Conservation (phyloP, 176 grass and related monocot genomes). For the Oryza brachyantha region DNA sequence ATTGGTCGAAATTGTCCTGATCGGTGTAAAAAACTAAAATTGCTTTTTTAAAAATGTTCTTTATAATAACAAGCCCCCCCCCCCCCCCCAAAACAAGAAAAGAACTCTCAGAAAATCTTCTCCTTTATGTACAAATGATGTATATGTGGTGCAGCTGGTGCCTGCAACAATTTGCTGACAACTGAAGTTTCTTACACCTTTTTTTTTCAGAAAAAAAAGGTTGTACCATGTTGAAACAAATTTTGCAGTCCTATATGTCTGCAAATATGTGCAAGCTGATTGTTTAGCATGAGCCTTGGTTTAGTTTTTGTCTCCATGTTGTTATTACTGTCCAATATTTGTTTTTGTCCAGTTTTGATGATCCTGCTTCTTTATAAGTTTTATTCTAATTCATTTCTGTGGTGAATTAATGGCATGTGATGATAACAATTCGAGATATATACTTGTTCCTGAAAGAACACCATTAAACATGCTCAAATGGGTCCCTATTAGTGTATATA, state of each 20-base stretch:
- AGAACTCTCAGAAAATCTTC: too few species aligned
- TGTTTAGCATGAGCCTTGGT: background rate
- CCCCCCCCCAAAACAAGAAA: too few species aligned
- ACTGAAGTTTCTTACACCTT: background rate
- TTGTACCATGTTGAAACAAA: too few species aligned
- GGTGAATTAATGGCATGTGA: background rate
- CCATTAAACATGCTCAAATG: background rate
- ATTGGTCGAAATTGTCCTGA: too few species aligned
- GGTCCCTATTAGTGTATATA: background rate
- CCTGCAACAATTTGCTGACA: background rate
- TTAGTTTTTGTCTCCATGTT: background rate
- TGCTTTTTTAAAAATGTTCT: too few species aligned
- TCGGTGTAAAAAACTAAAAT: too few species aligned
- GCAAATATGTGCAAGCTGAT: background rate
- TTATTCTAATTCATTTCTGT: background rate
- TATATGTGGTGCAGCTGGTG: background rate
- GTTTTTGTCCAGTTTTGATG: background rate
- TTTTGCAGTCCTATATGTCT: background rate
- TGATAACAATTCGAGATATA: background rate
- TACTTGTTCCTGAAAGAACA: slow-evolving; percentile 13
- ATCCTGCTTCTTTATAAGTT: slow-evolving; percentile 1
- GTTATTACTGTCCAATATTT: background rate
- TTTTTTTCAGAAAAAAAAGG: background rate
- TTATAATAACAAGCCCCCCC: too few species aligned
- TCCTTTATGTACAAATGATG: background rate